Base-by-base conservation (phyloP, 73 alveolate species). In the Tetrahymena borealis region DNA sequence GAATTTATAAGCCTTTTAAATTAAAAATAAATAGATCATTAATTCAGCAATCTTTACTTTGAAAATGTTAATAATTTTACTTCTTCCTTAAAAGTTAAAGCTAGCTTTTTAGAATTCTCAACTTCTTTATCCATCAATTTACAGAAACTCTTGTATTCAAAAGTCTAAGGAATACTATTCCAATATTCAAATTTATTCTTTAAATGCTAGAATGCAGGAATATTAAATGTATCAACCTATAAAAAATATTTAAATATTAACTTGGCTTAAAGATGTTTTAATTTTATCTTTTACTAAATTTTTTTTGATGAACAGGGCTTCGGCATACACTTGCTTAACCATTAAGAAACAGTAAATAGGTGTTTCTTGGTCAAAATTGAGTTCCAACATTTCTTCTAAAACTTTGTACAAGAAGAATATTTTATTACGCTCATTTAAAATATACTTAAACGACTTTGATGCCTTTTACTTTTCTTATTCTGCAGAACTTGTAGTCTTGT, bases 91-190 rank as follows among this genome's bases (percentile, higher is more conserved):
- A 79, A 93, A 38, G 90, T 78, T 13, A 79, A 79, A 39, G 91
- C 90, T 78, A 93, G 77, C 36, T 93, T 93, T 93, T 92, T 28
- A 7, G 95, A 91, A 33, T 91, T 93, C 33, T 93, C 95, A 6
- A 93, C 95, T 41, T 93, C 95, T 28, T 93, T 93, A n/a, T 93
- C 38, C 33, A 93, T 93, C 16, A 93, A 90, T 38, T 91, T 93
- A 37, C 95, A 93, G 33, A 93, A 93, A 39, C 95, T 93, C 78
- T 93, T 93, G 39, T 93, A 93, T 28, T 93, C 95, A 93, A 93
- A 93, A n/a, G 95, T 79, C 16, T 85, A 40, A 3, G 95, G 90
- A 11, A 93, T 38, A 93, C 91, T 92, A 93, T 93, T 93, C 91
- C 91, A 93, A 31, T 79, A 93, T 93, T 93, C 95, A 18, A 38